Evolutionary conservation across 139 green algal genomes (phyloP).

Genomic region (Coelastrella sp.): DNA sequence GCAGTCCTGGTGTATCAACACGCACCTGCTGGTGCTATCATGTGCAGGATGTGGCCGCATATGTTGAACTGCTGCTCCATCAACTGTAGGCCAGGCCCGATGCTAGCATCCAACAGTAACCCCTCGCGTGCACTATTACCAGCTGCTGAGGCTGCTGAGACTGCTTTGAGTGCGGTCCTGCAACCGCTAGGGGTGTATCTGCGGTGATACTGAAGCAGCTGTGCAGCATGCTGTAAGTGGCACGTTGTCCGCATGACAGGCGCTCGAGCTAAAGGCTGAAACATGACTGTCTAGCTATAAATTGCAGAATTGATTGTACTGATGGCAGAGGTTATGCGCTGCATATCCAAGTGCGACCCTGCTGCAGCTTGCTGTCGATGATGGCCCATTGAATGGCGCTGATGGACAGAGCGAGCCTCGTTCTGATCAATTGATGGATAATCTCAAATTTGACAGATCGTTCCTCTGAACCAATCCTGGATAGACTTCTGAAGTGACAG

Average conservation of each 20-base stretch:
- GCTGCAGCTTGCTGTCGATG: too few species aligned
- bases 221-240: background rate
- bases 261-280: background rate
- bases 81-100: slow-evolving; percentile 32
- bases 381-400: too few species aligned
- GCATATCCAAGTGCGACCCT: too few species aligned
- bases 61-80: slow-evolving; percentile 45
- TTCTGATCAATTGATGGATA: too few species aligned
- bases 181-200: background rate
- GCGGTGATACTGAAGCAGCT: background rate
- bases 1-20: too few species aligned
- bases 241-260: background rate
- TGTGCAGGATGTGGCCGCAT: slow-evolving; percentile 29
- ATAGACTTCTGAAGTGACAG: too few species aligned
- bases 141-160: background rate
- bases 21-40: slow-evolving; percentile 65
- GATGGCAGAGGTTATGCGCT: too few species aligned
- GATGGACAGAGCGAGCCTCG: too few species aligned
- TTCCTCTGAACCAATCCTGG: too few species aligned
- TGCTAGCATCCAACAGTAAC: background rate
- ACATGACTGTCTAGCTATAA: background rate
- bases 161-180: background rate
- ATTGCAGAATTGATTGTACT: too few species aligned
- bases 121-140: slow-evolving; percentile 9
- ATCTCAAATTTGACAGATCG: too few species aligned